Base-by-base conservation (phyloP, 257 asterid genomes). In the Nicotiana sylvestris region DNA sequence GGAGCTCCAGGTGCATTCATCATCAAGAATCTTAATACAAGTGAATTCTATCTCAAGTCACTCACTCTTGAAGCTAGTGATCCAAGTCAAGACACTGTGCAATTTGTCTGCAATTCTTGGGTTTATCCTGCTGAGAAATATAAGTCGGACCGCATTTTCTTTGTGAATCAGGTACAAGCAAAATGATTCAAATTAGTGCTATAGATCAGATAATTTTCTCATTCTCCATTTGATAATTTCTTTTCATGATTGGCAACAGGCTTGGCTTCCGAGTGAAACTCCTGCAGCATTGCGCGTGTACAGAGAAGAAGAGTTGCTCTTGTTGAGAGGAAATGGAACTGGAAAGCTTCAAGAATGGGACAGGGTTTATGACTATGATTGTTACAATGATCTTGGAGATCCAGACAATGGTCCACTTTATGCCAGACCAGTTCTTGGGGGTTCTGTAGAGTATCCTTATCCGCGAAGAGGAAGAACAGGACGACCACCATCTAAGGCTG, bases 71-170 rank as follows among this genome's bases (percentile, higher is more conserved):
- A 91, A 86, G 17, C 17, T 25, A 83, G 85, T 55, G 88, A 92
- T 82, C 94, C 94, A 27, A 90, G 87, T 3, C 93, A 89, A 70
- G 90, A 90, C 33, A 89, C 85, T 8, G 60, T 93, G 76, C 93
- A 92, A 74, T 93, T 93, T 86, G 69, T 88, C 72, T 93, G 98
- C 89, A 88, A 93, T 82, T 93, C 98, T 17, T 93, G 98, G 98
- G 87, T 93, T 83, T 93, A 91, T 80, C 92, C 92, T 6, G 87
- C 90, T 39, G 86, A 91, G 13, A 76, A 83, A 68, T 91, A 93
- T 86, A 70, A 87, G 46, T 82, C 80, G 29, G 88, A 87, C 81
- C 92, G 97, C 6, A 67, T 92, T 57, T 93, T 93, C 85, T 93
- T 93, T 32, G 61, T 93, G 35, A 93, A 92, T 85, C 88, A 93